Base-by-base conservation (phyloP, 306 rosid species). In the Fragaria vesca region DNA sequence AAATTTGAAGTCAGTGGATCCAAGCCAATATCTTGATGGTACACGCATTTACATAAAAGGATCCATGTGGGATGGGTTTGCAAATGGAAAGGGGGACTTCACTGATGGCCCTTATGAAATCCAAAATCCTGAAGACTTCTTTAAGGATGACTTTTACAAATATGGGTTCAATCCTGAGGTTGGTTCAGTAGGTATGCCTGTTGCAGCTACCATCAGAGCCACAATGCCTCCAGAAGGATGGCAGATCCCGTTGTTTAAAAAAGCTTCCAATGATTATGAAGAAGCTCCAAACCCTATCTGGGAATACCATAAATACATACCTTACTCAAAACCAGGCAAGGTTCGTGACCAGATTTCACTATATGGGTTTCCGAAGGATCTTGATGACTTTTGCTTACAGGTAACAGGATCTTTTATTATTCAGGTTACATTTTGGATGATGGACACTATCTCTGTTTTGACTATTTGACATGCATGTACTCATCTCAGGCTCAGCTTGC, bases 131-230 rank as follows among this genome's bases (percentile, higher is more conserved):
- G 98, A 92, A 88, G 86, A 83, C 82, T 94, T 89, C 86, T 92
- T 92, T 84, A 82, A 83, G 81, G 86, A 83, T 69, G 52, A 76
- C 43, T 94, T 55, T 76, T 92, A 94, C 77, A 20, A 76, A 6
- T 90, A 87, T 58, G 98, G 97, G 74, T 94, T 94, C 81, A 92
- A 94, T 90, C 98, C 98, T 10, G 98, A 94, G 91, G 92, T 92
- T 84, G 98, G 98, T 81, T 90, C 88, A 50, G 90, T 94, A 20
- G 98, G 98, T 71, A 78, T 90, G 90, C 96, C 98, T 61, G 95
- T 90, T 76, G 97, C 97, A 38, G 89, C 93, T 85, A 94, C 98
- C 80, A 90, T 94, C 71, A 86, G 94, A 90, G 98, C 96, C 67
- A 88, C 93, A 61, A 94, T 92, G 98, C 98, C 95, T 54, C 77